phyloP scores from a whole-genome alignment of 192 early-diverging fungal species.

The Oehlia diaphana region DNA sequence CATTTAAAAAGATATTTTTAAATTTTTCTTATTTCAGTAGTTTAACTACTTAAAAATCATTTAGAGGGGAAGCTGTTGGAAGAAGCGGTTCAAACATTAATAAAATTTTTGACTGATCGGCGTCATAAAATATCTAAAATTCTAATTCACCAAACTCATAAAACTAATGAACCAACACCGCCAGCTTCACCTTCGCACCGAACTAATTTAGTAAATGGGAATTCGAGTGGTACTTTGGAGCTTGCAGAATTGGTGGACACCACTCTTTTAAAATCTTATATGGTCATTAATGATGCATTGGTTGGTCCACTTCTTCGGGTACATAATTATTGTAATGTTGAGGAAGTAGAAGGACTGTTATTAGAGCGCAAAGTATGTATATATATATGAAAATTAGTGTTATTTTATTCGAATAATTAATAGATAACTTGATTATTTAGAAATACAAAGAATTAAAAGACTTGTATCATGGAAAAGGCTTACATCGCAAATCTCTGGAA shows the following conservation, averaged over 20 bases:
- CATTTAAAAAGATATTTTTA: neutral
- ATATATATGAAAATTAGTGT: neutral
- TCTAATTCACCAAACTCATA: slow-evolving; percentile 19
- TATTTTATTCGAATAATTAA: neutral
- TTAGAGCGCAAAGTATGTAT: slow-evolving; percentile 62
- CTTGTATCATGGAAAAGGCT: slow-evolving; percentile 87
- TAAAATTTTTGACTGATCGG: slow-evolving; percentile 88
- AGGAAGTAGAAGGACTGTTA: slow-evolving; percentile 79
- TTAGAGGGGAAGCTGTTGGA: slow-evolving; percentile 61
- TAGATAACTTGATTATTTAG: slow-evolving; percentile 32
- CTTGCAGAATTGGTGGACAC: slow-evolving; percentile 82
- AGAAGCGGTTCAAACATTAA: slow-evolving; percentile 63
- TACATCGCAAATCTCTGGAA: slow-evolving; percentile 88
- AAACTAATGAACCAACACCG: slow-evolving; percentile 26
- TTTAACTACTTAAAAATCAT: neutral
- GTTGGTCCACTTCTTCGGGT: slow-evolving; percentile 92
- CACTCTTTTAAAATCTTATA: slow-evolving; percentile 85
- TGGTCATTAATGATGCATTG: slow-evolving; percentile 81
- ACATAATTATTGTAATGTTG: slow-evolving; percentile 83
- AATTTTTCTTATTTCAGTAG: neutral
- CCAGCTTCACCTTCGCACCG: slow-evolving; percentile 29
- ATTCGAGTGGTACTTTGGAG: slow-evolving; percentile 33
- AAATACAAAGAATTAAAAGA: slow-evolving; percentile 91
- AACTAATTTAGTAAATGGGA: slow-evolving; percentile 37
- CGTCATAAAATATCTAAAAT: slow-evolving; percentile 71